phyloP scores from a whole-genome alignment of 768 basidiomycete species.

The Tephrocybe rancida region DNA sequence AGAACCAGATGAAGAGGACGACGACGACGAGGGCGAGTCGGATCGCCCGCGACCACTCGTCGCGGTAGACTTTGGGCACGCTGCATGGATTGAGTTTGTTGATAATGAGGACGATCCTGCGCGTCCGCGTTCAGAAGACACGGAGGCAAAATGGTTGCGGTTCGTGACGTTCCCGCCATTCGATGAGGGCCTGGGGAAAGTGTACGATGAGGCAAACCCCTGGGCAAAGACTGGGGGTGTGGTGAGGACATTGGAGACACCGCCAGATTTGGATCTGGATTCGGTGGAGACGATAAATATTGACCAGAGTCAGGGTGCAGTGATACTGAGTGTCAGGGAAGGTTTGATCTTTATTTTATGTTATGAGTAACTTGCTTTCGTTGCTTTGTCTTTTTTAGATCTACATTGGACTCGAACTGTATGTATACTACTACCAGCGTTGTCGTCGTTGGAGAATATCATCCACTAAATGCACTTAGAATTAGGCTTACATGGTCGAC shows the following conservation, averaged over 20 bases:
- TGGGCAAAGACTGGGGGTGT: slow-evolving; percentile 37
- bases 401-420: background rate
- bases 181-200: slow-evolving; percentile 28
- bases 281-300: slow-evolving; percentile 77
- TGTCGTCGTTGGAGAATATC: no score
- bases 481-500: no score
- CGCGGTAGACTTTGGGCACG: slow-evolving; percentile 88
- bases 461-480: no score
- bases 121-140: slow-evolving; percentile 19
- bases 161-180: slow-evolving; percentile 74
- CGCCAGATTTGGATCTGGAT: slow-evolving; percentile 65
- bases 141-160: slow-evolving; percentile 55
- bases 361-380: slow-evolving; percentile 42
- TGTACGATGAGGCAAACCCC: slow-evolving; percentile 22
- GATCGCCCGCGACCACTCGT: slow-evolving; percentile 69
- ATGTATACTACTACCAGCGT: background rate
- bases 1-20: slow-evolving; percentile 38
- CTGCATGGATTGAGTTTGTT: slow-evolving; percentile 76
- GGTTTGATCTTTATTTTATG: slow-evolving; percentile 76
- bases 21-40: slow-evolving; percentile 26
- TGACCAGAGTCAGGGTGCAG: slow-evolving; percentile 74
- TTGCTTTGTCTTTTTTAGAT: background rate
- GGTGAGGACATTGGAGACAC: slow-evolving; percentile 64
- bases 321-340: slow-evolving; percentile 66
- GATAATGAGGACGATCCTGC: slow-evolving; percentile 30